These are phyloP conservation scores for Aspergillus ibericus DNA, from an alignment of 2,329 filamentous ascomycete genomes.

Conservation along the genomic window DNA sequence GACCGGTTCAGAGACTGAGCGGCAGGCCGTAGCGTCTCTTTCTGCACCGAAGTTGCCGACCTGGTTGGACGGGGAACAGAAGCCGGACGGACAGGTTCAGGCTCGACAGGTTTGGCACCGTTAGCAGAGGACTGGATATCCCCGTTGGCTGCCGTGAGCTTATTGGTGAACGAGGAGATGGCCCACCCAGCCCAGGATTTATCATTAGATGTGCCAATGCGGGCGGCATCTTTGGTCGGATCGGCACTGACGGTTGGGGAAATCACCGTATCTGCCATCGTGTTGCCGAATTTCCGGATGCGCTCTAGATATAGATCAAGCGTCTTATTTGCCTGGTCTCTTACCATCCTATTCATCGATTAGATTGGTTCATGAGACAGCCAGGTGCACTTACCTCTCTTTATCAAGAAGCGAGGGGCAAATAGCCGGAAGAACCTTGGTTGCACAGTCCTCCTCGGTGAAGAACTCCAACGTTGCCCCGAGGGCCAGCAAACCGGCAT, in stretches of 20 bases:
- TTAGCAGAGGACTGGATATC: slow-evolving; percentile 71
- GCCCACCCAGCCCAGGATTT: slow-evolving; percentile 92
- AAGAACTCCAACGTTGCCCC: slow-evolving; percentile 84
- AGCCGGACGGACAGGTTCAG: slow-evolving; percentile 45
- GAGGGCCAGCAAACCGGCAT: slow-evolving; percentile 82
- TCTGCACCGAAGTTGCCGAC: slow-evolving; percentile 31
- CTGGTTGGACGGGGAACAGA: slow-evolving; percentile 50
- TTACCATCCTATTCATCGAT: slow-evolving; percentile 59
- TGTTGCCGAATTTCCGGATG: slow-evolving; percentile 73
- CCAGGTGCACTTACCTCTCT: slow-evolving; percentile 64
- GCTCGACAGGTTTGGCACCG: slow-evolving; percentile 45
- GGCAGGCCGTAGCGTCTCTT: slow-evolving; percentile 24
- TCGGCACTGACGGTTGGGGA: slow-evolving; percentile 62
- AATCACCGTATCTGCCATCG: slow-evolving; percentile 77
- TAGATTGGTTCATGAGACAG: background rate
- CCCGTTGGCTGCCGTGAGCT: slow-evolving; percentile 77
- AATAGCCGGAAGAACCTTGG: slow-evolving; percentile 77
- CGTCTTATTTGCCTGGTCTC: slow-evolving; percentile 87
- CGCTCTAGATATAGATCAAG: slow-evolving; percentile 82
- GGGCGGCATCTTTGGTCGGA: slow-evolving; percentile 54
- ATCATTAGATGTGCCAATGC: slow-evolving; percentile 75
- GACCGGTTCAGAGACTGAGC: slow-evolving; percentile 36
- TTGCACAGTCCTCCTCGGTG: slow-evolving; percentile 83
- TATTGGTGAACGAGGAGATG: slow-evolving; percentile 97
- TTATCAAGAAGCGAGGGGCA: slow-evolving; percentile 88